Conservation (phyloP, 1,284 basidiomycete genomes). For the Baeospora myosura region DNA sequence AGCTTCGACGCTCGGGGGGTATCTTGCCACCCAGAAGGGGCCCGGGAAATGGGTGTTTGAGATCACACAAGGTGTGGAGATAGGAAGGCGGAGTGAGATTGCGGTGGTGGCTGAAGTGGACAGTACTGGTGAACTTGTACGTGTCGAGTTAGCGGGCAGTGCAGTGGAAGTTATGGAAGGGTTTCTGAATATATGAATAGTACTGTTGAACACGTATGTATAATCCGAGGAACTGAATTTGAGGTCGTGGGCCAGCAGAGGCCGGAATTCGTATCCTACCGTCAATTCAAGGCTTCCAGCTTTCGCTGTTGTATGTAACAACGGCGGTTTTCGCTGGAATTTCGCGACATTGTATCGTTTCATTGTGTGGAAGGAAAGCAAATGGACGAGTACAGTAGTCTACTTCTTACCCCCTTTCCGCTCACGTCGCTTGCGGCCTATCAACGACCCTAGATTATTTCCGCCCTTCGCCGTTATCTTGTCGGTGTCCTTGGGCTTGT, state of each 20-base stretch:
- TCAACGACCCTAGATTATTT: slow-evolving; percentile 38
- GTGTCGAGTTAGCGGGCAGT: slow-evolving; percentile 28
- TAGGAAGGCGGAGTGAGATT: slow-evolving; percentile 38
- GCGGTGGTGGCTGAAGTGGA: slow-evolving; percentile 28
- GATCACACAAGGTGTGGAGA: slow-evolving; percentile 37
- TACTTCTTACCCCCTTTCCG: slow-evolving; percentile 32
- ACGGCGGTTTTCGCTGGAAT: too few relatives aligned
- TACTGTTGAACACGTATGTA: too few relatives aligned
- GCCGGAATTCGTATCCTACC: too few relatives aligned
- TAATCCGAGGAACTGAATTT: too few relatives aligned
- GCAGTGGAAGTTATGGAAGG: slow-evolving; percentile 34
- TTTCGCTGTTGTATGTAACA: too few relatives aligned
- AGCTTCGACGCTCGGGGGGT: slow-evolving; percentile 34
- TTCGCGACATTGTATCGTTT: too few relatives aligned
- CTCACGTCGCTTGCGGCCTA: slow-evolving; percentile 46
- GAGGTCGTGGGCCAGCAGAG: too few relatives aligned
- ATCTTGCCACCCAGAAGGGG: slow-evolving; percentile 28
- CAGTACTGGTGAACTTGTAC: slow-evolving; percentile 20
- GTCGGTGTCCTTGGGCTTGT: slow-evolving; percentile 6
- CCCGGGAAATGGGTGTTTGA: slow-evolving; percentile 27
- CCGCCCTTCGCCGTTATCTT: slow-evolving; percentile 23
- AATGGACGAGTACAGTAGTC: too few relatives aligned
- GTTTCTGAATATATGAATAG: neutral
- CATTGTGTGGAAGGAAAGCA: too few relatives aligned
- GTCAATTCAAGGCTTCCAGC: too few relatives aligned